Conservation (phyloP, 106 monocot genomes). For the Cymbidium sinense region DNA sequence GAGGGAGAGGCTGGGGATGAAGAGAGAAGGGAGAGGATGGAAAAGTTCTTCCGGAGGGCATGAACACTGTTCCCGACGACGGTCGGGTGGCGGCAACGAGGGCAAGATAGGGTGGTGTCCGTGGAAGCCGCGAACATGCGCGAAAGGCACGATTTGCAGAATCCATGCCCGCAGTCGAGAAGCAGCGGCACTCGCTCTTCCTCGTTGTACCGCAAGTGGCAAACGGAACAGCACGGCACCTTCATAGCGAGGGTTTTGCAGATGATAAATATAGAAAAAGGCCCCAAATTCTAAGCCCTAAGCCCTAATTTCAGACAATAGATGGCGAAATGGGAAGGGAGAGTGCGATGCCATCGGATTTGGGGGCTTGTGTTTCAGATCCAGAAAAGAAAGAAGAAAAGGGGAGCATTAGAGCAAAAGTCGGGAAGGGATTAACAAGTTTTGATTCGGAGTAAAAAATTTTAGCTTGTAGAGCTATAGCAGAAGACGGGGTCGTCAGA, state of each 20-base stretch:
- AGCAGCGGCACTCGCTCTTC: constrained; percentile 73
- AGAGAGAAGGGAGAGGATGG: constrained; percentile 75
- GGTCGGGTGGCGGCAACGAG: constrained; percentile 89
- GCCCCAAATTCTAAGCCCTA: constrained; percentile 4
- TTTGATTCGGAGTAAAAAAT: background rate
- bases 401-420: background rate
- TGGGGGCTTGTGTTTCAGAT: background rate
- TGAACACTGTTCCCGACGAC: constrained; percentile 83
- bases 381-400: background rate
- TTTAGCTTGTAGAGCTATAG: background rate
- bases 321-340: background rate
- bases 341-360: background rate
- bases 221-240: constrained; percentile 92
- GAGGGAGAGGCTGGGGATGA: constrained; percentile 62
- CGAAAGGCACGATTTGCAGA: constrained; percentile 81
- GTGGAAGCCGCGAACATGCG: constrained; percentile 69
- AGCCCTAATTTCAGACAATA: background rate
- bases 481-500: background rate
- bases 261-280: background rate
- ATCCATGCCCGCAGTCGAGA: constrained; percentile 93
- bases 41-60: constrained; percentile 91
- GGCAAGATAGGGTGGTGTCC: constrained; percentile 68
- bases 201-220: constrained; percentile 87
- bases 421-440: background rate
- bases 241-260: constrained; percentile 32